Evolutionary conservation across 345 rosid species (phyloP), one percentile per base, ranked within the genome.

Genomic region (Lumnitzera racemosa): DNA sequence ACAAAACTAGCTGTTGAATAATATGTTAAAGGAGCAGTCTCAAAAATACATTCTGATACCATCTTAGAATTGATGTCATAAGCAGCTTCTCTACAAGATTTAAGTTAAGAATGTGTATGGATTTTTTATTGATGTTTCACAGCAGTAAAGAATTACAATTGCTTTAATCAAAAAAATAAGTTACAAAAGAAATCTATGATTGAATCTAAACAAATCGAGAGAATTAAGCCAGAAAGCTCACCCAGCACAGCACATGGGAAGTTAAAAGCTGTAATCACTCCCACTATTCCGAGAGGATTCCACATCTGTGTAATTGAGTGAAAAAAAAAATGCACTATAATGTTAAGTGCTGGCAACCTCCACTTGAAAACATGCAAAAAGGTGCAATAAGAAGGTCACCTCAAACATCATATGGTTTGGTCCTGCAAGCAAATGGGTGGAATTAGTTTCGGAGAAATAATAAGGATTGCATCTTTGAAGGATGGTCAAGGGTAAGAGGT

Each of bases 201-300:
- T 36, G 10, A 4, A 36, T 7, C 15, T 14, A 56, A 15, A 48
- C 47, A 46, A 23, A 54, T 36, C 49, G 23, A 56, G 27, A n/a
- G 24, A 57, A 61, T 64, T 27, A 65, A 61, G 55, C 61, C 17
- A 58, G 25, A 58, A 24, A 49, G 66, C 88, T 88, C 68, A 95
- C 97, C 97, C 63, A 95, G 95, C 73, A 90, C 99, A 50, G 97
- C 97, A 74, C 95, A 90, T 11, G 96, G 99, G 62, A 95, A 90
- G 76, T 95, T 88, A 71, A 88, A 95, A 27, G 99, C 96, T 27
- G 99, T 95, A 59, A 95, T 95, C 20, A 95, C 99, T 63, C 97
- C 99, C 47, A 90, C 97, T 53, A 95, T 73, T 62, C 97, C 97
- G 54, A 90, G 88, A 68, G 99, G 99, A 80, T 90, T 95, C 97